Base-by-base conservation (phyloP, 228 moss, liverwort and hornwort genomes). In the Sphagnum fallax region DNA sequence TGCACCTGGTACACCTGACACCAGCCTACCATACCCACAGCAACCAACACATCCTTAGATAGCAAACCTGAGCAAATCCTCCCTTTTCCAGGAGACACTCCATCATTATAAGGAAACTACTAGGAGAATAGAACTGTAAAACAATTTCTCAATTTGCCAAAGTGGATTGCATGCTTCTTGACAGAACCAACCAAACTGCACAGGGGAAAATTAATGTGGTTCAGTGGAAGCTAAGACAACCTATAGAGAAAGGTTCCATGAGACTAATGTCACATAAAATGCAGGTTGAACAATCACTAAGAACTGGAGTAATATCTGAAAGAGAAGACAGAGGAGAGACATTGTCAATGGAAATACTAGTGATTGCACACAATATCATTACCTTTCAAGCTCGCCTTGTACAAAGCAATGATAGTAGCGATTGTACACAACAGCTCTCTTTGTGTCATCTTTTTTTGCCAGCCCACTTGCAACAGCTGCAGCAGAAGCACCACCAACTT, bases 341-440 rank as follows among this genome's bases (percentile, higher is more conserved):
- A 32, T 32, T 32, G 32, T 32, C 2, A 32, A 32, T 32, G 32
- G 32, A 32, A 32, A 32, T 32, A 32, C 32, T 32, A 32, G 32
- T 32, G 32, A 32, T 32, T 32, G 32, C 32, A 32, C 32, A 32
- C 32, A 32, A 32, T 3, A 32, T 2, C 32, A 32, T 32, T 32
- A 97, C 94, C 91, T 92, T 76, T 98, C 89, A 67, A 98, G 79
- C 76, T 98, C 98, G 60, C 93, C 90, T 83, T 92, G 81, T 47
- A 91, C 85, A 81, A 98, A 98, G 60, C 93, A 90, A 78, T 98
- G 98, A 63, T 98, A 98, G 71, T 98, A 98, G 2, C 98, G 93
- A 73, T 94, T 85, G 67, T 98, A 98, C 65, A 98, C 98, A 70
- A 98, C 88, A 52, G 94, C 87, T 63, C 90, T 87, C 69, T 98